These are phyloP conservation scores for Capsicum rhomboideum DNA, from an alignment of 257 asterid genomes.

Conservation along the genomic window DNA sequence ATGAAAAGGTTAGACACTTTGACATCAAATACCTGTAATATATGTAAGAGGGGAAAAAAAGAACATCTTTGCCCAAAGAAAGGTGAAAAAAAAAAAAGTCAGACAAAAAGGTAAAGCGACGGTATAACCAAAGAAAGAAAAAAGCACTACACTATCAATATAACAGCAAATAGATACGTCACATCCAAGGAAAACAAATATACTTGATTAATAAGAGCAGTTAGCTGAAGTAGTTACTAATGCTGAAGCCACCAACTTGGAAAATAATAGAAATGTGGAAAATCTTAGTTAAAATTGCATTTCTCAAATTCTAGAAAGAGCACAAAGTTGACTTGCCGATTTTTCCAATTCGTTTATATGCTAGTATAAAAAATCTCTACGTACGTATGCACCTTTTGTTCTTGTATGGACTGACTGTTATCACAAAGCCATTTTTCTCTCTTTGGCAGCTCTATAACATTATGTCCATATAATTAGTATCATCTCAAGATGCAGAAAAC, in stretches of 20 bases:
- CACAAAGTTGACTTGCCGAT: background rate
- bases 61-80: background rate
- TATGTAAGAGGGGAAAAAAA: background rate
- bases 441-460: background rate
- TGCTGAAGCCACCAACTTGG: slow-evolving; percentile 1
- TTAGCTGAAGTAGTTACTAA: background rate
- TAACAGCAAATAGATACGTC: background rate
- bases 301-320: background rate
- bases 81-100: background rate
- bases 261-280: background rate
- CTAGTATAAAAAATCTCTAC: background rate
- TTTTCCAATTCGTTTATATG: background rate
- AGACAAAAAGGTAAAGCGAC: background rate
- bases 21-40: background rate
- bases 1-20: background rate
- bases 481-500: background rate
- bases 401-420: background rate
- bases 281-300: background rate
- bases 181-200: background rate
- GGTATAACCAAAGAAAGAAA: background rate
- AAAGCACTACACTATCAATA: background rate
- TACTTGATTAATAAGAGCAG: background rate
- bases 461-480: no score
- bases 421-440: background rate
- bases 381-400: background rate